A percentile compares a stretch with the other conserved stretches of the same genome.
Conservation (phyloP, 768 basidiomycete species). For the Serendipita sp. region DNA sequence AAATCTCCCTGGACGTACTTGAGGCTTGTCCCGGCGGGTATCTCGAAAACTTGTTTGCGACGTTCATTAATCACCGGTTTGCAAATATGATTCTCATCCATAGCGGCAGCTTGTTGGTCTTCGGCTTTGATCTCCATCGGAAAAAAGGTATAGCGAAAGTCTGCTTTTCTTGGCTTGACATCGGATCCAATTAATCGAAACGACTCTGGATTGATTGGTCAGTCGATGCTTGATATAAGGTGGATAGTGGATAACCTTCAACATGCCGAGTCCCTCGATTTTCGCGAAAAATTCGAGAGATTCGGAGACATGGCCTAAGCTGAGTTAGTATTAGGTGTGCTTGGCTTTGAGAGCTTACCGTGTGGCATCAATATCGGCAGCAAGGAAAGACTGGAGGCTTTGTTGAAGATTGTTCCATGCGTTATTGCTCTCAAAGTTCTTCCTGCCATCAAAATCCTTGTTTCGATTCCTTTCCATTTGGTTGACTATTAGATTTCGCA, state of each 20-base stretch:
- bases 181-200: neutral
- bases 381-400: too few species aligned
- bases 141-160: neutral
- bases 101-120: conserved; percentile 14
- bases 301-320: neutral
- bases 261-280: neutral
- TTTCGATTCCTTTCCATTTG: too few species aligned
- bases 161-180: neutral
- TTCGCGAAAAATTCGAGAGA: neutral
- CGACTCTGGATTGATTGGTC: neutral
- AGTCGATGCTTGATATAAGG: neutral
- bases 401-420: too few species aligned
- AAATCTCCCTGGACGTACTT: conserved; percentile 18
- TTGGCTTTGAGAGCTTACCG: neutral
- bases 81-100: neutral
- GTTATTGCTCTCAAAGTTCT: too few species aligned
- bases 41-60: conserved; percentile 7
- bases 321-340: neutral
- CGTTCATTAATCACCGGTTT: neutral
- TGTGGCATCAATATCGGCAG: neutral
- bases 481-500: too few species aligned
- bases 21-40: conserved; percentile 20
- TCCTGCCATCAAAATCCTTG: too few species aligned
- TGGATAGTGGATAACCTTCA: neutral
- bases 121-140: neutral